A percentile compares a stretch with the other conserved stretches of the same genome.
These are phyloP conservation scores for Blepharisma undulans DNA, from an alignment of 169 alveolate genomes.

Conservation along the genomic window DNA sequence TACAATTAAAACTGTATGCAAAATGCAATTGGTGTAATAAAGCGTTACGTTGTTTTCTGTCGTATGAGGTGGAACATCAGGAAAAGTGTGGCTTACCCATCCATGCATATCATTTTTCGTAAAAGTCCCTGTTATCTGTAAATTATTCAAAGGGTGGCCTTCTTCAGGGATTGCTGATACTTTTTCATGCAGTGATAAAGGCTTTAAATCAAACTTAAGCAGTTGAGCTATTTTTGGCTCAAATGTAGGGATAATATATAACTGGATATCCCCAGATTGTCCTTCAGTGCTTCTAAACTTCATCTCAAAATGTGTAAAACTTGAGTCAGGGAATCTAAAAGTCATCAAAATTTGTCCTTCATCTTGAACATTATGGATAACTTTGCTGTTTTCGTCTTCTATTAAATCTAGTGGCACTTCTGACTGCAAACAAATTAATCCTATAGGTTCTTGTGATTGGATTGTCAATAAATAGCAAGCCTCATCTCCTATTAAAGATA, in stretches of 20 bases:
- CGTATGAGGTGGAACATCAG: constrained; percentile 56
- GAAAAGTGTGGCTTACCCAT: constrained; percentile 58
- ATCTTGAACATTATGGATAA: constrained; percentile 43
- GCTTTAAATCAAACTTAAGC: constrained; percentile 49
- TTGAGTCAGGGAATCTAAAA: constrained; percentile 32
- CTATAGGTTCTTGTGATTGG: constrained; percentile 49
- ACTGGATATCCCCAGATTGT: constrained; percentile 44
- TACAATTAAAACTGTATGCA: constrained; percentile 45
- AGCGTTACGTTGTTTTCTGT: constrained; percentile 28
- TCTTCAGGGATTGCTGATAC: constrained; percentile 17
- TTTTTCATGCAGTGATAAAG: constrained; percentile 61
- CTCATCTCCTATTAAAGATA: constrained; percentile 52
- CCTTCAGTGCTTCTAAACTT: constrained; percentile 66
- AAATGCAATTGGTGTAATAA: constrained; percentile 47
- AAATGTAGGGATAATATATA: constrained; percentile 43
- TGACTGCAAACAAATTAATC: constrained; percentile 36
- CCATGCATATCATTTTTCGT: constrained; percentile 51
- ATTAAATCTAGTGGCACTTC: constrained; percentile 51
- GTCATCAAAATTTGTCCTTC: constrained; percentile 42
- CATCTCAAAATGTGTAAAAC: constrained; percentile 34
- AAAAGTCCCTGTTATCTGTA: constrained; percentile 53
- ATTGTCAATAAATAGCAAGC: constrained; percentile 56
- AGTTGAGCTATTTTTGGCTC: constrained; percentile 40
- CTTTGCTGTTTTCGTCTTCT: constrained; percentile 40
- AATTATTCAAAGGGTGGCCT: constrained; percentile 20